Percentiles rank a stretch among this genome's conserved stretches.
Evolutionary conservation across 305 asterid species (phyloP).

Genomic region (Fraxinus angustifolia): DNA sequence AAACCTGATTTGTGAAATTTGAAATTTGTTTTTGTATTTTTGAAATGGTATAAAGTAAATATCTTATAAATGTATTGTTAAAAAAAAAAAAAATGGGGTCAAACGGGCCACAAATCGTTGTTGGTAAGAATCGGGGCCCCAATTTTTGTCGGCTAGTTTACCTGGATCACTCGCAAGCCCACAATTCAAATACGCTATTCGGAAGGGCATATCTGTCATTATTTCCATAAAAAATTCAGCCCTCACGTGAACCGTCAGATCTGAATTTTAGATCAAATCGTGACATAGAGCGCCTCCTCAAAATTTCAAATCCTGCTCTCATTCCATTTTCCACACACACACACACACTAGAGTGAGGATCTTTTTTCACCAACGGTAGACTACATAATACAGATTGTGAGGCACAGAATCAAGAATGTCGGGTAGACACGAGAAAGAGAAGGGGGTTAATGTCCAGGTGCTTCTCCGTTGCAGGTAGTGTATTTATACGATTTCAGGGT

Average conservation of each 20-base stretch:
- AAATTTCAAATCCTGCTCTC: slow-evolving; percentile 37
- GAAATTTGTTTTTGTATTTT: no score
- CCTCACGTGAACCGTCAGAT: slow-evolving; percentile 26
- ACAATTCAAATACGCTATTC: not conserved
- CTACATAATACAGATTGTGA: not conserved
- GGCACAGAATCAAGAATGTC: slow-evolving; percentile 38
- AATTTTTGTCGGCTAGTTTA: not conserved
- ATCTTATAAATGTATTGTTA: no score
- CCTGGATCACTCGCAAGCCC: slow-evolving; percentile 1
- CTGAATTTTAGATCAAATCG: not conserved
- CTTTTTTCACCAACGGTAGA: slow-evolving; percentile 4
- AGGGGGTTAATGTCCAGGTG: slow-evolving; percentile 86
- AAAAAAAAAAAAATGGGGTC: not conserved
- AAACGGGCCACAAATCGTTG: not conserved
- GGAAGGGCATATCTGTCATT: slow-evolving; percentile 14
- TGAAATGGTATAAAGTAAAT: no score
- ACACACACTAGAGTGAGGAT: not conserved
- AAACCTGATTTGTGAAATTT: no score
- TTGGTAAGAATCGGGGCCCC: not conserved
- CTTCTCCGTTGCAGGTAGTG: slow-evolving; percentile 89
- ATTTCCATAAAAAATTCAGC: not conserved
- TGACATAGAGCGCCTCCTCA: slow-evolving; percentile 23
- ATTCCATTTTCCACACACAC: slow-evolving; percentile 12
- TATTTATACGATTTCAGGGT: slow-evolving; percentile 17
- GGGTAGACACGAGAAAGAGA: slow-evolving; percentile 65